These are phyloP conservation scores for Fistulina hepatica DNA, from an alignment of 1,284 basidiomycete genomes.

Conservation along the genomic window DNA sequence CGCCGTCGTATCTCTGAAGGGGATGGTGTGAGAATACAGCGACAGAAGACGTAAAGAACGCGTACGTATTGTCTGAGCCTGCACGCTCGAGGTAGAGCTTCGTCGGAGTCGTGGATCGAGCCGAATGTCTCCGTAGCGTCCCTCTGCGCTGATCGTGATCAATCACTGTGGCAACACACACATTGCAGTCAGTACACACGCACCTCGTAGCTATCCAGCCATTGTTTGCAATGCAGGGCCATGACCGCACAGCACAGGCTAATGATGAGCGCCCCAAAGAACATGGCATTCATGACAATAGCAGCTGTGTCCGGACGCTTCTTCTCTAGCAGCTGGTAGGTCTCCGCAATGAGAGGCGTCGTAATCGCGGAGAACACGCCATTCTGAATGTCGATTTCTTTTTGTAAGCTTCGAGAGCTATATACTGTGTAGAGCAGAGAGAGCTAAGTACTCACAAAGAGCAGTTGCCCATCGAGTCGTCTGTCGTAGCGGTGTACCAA, in stretches of 20 bases:
- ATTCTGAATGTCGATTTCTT: background rate
- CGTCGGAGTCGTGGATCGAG: no score
- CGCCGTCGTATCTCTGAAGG: background rate
- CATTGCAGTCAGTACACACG: background rate
- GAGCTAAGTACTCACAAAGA: background rate
- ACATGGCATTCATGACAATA: background rate
- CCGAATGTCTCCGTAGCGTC: background rate
- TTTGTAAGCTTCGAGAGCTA: no score
- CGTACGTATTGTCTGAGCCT: background rate
- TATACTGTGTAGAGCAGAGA: background rate
- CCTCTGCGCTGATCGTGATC: background rate
- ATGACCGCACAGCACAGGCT: background rate
- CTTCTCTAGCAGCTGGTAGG: background rate
- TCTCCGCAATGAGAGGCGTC: background rate
- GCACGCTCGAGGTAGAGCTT: background rate
- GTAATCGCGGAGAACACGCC: background rate
- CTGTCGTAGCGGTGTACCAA: background rate
- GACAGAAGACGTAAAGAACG: background rate
- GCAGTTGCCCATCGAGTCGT: background rate
- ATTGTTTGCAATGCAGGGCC: constrained; percentile 1
- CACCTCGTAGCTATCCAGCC: background rate
- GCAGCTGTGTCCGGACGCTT: background rate
- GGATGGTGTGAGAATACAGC: background rate
- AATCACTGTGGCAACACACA: background rate
- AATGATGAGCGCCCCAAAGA: background rate